Conservation (phyloP, 805 yeast species). For the Suhomyces vadensis region DNA sequence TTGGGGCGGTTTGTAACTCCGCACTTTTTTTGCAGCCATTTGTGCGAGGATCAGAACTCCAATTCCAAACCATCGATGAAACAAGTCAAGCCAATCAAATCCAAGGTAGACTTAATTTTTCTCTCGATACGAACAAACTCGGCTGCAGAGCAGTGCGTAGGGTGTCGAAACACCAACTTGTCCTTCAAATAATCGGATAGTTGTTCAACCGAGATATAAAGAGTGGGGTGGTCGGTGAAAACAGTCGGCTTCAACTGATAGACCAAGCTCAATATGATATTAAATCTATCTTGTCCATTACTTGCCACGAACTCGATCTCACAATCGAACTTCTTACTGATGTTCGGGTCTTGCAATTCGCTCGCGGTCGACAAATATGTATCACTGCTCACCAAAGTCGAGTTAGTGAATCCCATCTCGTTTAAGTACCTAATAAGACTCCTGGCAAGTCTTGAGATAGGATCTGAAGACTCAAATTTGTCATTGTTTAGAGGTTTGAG, state of each 20-base stretch:
- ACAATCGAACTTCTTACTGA: constrained; percentile 12
- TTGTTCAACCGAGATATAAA: constrained; percentile 15
- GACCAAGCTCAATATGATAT: constrained; percentile 7
- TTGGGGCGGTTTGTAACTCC: no score
- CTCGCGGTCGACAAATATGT: background rate
- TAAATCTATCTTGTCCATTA: constrained; percentile 5
- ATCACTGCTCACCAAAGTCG: constrained; percentile 2
- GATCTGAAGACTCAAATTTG: constrained; percentile 2
- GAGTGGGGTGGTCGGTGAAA: background rate
- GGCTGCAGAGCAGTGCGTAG: background rate
- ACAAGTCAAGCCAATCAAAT: constrained; percentile 13
- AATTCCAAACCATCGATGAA: constrained; percentile 16
- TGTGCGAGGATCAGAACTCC: constrained; percentile 6
- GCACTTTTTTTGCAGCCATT: background rate
- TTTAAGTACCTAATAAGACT: constrained; percentile 11
- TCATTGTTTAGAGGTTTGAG: background rate
- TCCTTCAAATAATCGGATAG: constrained; percentile 14
- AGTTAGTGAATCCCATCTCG: constrained; percentile 13
- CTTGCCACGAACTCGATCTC: constrained; percentile 10
- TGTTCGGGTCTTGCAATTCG: background rate
- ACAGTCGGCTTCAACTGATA: background rate
- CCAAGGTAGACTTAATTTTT: constrained; percentile 13
- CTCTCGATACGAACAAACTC: constrained; percentile 11
- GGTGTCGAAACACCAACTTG: constrained; percentile 11
- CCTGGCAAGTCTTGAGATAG: constrained; percentile 9